phyloP scores from a whole-genome alignment of 345 rosid species.

The Limnanthes douglasii region DNA sequence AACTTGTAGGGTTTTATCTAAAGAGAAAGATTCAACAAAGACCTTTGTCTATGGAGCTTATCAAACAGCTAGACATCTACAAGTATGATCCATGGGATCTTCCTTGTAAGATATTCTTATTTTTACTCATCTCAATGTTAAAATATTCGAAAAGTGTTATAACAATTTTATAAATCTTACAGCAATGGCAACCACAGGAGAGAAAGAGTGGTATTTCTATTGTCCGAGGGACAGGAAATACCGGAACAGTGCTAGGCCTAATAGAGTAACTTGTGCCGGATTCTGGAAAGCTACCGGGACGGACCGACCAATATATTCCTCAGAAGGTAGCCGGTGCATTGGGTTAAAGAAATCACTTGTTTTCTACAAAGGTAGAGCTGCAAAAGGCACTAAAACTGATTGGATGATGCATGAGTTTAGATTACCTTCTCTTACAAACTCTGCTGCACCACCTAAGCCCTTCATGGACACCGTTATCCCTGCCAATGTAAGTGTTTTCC shows the following conservation, averaged over 20 bases:
- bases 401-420: conserved; percentile 99
- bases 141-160: not conserved
- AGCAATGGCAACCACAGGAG: conserved; percentile 69
- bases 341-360: conserved; percentile 90
- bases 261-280: conserved; percentile 76
- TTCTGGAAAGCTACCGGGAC: conserved; percentile 98
- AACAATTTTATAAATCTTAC: not conserved
- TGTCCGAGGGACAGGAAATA: conserved; percentile 90
- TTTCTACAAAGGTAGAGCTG: conserved; percentile 82
- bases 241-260: conserved; percentile 77
- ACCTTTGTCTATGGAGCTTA: conserved; percentile 57
- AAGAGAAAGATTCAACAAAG: conserved; percentile 63
- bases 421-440: conserved; percentile 49
- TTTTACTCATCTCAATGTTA: not conserved
- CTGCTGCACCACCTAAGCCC: conserved; percentile 21
- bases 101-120: conserved; percentile 39
- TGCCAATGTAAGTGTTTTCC: conserved; percentile 30
- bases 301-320: conserved; percentile 76
- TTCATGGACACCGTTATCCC: conserved; percentile 37
- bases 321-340: conserved; percentile 59
- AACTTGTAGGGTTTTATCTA: conserved; percentile 75
- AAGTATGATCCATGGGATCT: conserved; percentile 96
- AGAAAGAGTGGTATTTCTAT: conserved; percentile 81
- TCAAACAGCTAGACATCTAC: conserved; percentile 80
- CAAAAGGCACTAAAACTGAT: conserved; percentile 82